Evolutionary conservation across 106 monocot genomes (phyloP).

Genomic region (Dendrobium huoshanense): DNA sequence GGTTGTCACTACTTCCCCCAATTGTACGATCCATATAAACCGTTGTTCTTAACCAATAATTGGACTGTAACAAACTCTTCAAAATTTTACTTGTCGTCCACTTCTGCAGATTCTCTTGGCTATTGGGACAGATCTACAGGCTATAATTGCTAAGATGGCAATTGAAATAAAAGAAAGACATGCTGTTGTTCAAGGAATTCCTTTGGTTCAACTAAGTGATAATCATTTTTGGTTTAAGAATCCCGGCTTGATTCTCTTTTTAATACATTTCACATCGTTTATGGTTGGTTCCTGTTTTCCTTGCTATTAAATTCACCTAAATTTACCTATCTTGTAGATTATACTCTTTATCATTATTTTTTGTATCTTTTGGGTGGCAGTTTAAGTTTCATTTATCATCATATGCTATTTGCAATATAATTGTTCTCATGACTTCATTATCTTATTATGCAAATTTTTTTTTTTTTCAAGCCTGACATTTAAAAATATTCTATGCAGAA

Average conservation of each 20-base stretch:
- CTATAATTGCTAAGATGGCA: slow-evolving; percentile 82
- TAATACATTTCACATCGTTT: slow-evolving; percentile 88
- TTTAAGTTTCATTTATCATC: too few species aligned
- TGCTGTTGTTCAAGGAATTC: slow-evolving; percentile 78
- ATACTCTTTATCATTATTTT: too few species aligned
- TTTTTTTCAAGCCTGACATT: not conserved
- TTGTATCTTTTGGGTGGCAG: too few species aligned
- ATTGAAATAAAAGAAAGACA: slow-evolving; percentile 74
- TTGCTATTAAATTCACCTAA: not conserved
- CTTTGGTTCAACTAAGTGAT: slow-evolving; percentile 69
- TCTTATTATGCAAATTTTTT: too few species aligned
- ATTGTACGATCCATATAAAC: slow-evolving; percentile 40
- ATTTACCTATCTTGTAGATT: not conserved
- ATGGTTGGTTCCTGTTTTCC: slow-evolving; percentile 27
- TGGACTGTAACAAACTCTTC: not conserved
- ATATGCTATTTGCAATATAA: not conserved
- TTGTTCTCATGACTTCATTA: not conserved
- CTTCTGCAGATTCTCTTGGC: slow-evolving; percentile 61
- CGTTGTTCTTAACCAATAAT: not conserved
- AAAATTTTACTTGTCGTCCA: slow-evolving; percentile 1
- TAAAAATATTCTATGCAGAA: slow-evolving; percentile 51
- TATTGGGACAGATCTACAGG: slow-evolving; percentile 84
- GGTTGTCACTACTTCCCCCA: slow-evolving; percentile 64
- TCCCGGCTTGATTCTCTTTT: slow-evolving; percentile 52
- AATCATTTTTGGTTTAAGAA: slow-evolving; percentile 79